These are phyloP conservation scores for Epicoccum sorghinum DNA, from an alignment of 2,329 filamentous ascomycete genomes.

Conservation along the genomic window DNA sequence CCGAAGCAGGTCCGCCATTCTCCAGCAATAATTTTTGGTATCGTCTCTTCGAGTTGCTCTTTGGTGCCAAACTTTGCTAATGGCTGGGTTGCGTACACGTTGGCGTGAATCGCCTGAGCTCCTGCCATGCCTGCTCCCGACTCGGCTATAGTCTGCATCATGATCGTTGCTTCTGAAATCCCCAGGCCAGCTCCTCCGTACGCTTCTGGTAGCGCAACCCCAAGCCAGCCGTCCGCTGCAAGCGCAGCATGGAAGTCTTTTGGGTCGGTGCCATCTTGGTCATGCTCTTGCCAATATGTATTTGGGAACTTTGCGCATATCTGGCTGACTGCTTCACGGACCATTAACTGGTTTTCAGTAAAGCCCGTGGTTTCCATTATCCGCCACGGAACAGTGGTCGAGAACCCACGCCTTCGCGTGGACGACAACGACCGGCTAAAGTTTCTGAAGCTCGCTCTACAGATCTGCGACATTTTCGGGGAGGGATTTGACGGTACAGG, in stretches of 20 bases:
- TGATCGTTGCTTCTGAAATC: conserved; percentile 83
- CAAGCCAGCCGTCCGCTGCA: conserved; percentile 78
- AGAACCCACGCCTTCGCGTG: conserved; percentile 33
- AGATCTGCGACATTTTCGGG: conserved; percentile 1
- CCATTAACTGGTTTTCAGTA: conserved; percentile 73
- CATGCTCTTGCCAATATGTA: conserved; percentile 75
- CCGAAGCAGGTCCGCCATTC: conserved; percentile 78
- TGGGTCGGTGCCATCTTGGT: conserved; percentile 73
- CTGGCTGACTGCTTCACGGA: conserved; percentile 71
- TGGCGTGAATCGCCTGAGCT: conserved; percentile 64
- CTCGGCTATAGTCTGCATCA: conserved; percentile 83
- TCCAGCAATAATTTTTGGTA: conserved; percentile 75
- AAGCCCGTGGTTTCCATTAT: conserved; percentile 78
- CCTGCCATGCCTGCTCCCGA: conserved; percentile 80
- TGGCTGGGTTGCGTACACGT: conserved; percentile 76
- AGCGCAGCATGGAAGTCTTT: conserved; percentile 77
- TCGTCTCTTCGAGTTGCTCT: conserved; percentile 66
- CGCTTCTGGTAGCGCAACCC: conserved; percentile 76
- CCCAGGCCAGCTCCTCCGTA: conserved; percentile 77
- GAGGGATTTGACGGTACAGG: background rate
- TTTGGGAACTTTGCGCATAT: conserved; percentile 75
- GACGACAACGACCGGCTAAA: conserved; percentile 9
- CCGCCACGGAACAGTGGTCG: conserved; percentile 26
- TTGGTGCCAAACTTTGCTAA: conserved; percentile 74
- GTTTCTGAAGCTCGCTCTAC: background rate